Conservation (phyloP, 495 filamentous ascomycete species). For the Pseudevernia furfuracea region DNA sequence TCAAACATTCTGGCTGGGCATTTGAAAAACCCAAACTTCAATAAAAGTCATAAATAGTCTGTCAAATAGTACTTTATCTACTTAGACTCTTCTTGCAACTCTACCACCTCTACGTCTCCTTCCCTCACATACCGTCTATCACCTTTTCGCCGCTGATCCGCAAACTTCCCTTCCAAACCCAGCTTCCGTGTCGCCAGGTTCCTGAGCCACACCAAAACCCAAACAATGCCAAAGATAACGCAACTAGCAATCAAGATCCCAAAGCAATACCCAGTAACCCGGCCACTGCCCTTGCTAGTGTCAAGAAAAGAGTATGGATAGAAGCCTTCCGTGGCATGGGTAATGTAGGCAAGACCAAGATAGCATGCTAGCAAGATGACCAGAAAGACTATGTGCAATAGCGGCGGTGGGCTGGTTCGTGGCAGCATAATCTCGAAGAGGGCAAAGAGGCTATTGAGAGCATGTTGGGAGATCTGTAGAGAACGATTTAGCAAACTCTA, state of each 20-base stretch:
- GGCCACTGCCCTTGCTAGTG: slow-evolving; percentile 39
- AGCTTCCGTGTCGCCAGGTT: slow-evolving; percentile 34
- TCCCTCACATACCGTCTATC: background rate
- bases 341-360: slow-evolving; percentile 66
- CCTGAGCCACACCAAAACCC: slow-evolving; percentile 47
- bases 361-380: slow-evolving; percentile 61
- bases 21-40: background rate
- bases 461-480: slow-evolving; percentile 59
- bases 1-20: background rate
- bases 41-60: background rate
- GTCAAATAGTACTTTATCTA: background rate
- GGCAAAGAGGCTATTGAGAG: slow-evolving; percentile 62
- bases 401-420: slow-evolving; percentile 50
- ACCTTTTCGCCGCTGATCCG: background rate
- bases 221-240: slow-evolving; percentile 53
- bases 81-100: slow-evolving; percentile 7
- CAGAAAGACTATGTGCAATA: slow-evolving; percentile 48
- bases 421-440: slow-evolving; percentile 64
- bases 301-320: slow-evolving; percentile 73
- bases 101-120: slow-evolving; percentile 13
- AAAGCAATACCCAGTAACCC: slow-evolving; percentile 44
- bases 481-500: background rate
- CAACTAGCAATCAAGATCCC: slow-evolving; percentile 55
- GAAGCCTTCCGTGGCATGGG: slow-evolving; percentile 56
- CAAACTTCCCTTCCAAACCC: slow-evolving; percentile 23